Conservation (phyloP, 2,329 filamentous ascomycete genomes). For the Berkeleyomyces rouxiae region DNA sequence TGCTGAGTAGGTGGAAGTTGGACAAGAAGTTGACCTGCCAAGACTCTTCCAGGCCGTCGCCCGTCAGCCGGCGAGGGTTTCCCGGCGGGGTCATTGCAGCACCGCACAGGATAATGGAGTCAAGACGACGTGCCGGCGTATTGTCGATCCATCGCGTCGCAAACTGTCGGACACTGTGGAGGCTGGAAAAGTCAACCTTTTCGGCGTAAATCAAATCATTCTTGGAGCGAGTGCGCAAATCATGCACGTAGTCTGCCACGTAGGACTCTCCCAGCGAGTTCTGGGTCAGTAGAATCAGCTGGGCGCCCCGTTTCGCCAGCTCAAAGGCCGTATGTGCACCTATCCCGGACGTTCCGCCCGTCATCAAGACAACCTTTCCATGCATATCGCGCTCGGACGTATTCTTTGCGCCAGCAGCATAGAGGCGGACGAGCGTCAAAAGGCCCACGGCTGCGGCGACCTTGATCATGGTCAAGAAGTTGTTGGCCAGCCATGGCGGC, state of each 20-base stretch:
- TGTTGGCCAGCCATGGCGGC: constrained; percentile 31
- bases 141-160: constrained; percentile 98
- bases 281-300: constrained; percentile 78
- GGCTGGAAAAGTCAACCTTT: constrained; percentile 72
- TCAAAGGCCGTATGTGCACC: constrained; percentile 60
- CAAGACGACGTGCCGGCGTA: constrained; percentile 68
- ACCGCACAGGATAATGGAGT: constrained; percentile 81
- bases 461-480: constrained; percentile 28
- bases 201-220: constrained; percentile 92
- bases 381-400: constrained; percentile 70
- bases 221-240: constrained; percentile 56
- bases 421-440: constrained; percentile 46
- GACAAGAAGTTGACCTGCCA: constrained; percentile 94
- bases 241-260: constrained; percentile 80
- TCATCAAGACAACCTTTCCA: constrained; percentile 84
- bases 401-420: constrained; percentile 60
- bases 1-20: constrained; percentile 87
- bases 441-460: constrained; percentile 22
- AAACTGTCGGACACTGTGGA: constrained; percentile 84
- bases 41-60: constrained; percentile 69
- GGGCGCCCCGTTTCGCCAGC: constrained; percentile 68
- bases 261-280: constrained; percentile 71
- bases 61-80: constrained; percentile 41
- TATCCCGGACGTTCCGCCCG: constrained; percentile 85
- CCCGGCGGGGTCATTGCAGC: constrained; percentile 58